A percentile compares a stretch with the other conserved stretches of the same genome.
Evolutionary conservation across 768 basidiomycete species (phyloP).

Genomic region (Russula virescens): DNA sequence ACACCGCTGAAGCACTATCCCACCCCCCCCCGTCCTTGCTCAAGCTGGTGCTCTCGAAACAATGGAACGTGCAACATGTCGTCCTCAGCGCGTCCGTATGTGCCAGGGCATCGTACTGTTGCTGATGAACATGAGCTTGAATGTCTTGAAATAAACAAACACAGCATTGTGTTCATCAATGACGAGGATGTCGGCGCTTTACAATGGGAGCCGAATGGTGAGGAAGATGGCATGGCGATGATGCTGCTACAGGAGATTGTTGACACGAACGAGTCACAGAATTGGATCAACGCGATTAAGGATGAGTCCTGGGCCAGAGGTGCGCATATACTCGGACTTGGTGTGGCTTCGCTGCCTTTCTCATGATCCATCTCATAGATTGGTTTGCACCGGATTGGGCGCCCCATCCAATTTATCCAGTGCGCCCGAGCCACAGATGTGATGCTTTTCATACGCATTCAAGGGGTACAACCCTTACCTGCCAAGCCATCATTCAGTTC

Average conservation of each 20-base stretch:
- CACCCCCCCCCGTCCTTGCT: slow-evolving; percentile 59
- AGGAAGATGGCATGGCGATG: slow-evolving; percentile 51
- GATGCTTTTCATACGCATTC: slow-evolving; percentile 71
- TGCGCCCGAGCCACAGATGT: slow-evolving; percentile 66
- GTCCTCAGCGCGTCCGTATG: slow-evolving; percentile 40
- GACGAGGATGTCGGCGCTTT: slow-evolving; percentile 45
- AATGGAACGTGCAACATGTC: slow-evolving; percentile 64
- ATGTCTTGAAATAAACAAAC: slow-evolving; percentile 68
- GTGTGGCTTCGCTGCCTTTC: neutral
- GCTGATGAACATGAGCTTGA: slow-evolving; percentile 66
- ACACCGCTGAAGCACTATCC: slow-evolving; percentile 64
- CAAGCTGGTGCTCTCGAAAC: slow-evolving; percentile 64
- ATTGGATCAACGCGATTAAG: slow-evolving; percentile 74
- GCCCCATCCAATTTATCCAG: slow-evolving; percentile 37
- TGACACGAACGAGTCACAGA: slow-evolving; percentile 56
- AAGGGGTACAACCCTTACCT: slow-evolving; percentile 45
- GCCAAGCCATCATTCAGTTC: slow-evolving; percentile 18
- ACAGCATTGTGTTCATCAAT: slow-evolving; percentile 69
- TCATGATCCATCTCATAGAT: slow-evolving; percentile 37
- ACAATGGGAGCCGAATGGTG: slow-evolving; percentile 30
- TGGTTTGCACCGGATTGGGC: slow-evolving; percentile 62
- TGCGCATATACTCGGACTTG: slow-evolving; percentile 28
- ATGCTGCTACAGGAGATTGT: slow-evolving; percentile 71
- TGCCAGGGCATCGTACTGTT: slow-evolving; percentile 44
- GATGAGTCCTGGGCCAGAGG: slow-evolving; percentile 68